phyloP scores from a whole-genome alignment of 192 early-diverging fungal genomes.

The Spinellus fusiger region DNA sequence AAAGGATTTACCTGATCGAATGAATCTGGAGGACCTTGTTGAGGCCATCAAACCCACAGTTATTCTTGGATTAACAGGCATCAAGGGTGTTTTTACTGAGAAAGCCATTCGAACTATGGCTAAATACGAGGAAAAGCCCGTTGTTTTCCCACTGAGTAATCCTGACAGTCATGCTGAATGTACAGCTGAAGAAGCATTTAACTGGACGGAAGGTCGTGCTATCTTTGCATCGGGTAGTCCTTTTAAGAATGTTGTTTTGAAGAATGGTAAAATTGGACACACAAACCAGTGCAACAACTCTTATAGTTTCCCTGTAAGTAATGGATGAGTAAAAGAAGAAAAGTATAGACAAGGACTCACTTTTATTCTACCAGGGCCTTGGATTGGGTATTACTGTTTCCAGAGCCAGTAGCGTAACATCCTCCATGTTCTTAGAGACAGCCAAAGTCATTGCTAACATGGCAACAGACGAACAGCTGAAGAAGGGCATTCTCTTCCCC shows the following conservation, averaged over 20 bases:
- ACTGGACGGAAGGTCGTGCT: conserved; percentile 74
- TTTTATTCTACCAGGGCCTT: conserved; percentile 51
- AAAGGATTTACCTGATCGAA: conserved; percentile 33
- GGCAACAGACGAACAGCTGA: conserved; percentile 62
- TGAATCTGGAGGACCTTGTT: conserved; percentile 33
- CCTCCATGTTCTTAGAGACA: conserved; percentile 76
- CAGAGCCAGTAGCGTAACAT: conserved; percentile 62
- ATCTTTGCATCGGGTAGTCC: conserved; percentile 96
- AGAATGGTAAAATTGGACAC: conserved; percentile 48
- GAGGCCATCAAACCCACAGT: conserved; percentile 39
- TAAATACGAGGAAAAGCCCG: conserved; percentile 67
- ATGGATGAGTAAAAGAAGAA: not conserved
- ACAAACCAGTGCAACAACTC: conserved; percentile 93
- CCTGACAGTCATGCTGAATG: conserved; percentile 90
- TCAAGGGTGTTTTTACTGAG: conserved; percentile 37
- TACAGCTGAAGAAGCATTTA: conserved; percentile 89
- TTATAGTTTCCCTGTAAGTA: conserved; percentile 86
- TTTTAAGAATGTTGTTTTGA: conserved; percentile 74
- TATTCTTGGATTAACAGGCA: conserved; percentile 35
- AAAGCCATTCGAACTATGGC: conserved; percentile 55
- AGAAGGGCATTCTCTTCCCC: conserved; percentile 76
- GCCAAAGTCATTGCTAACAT: conserved; percentile 74
- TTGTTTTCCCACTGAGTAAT: conserved; percentile 90
- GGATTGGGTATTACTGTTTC: conserved; percentile 82
- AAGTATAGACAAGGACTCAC: not conserved